Evolutionary conservation across 345 rosid genomes (phyloP), one percentile per base, ranked within the genome.

Genomic region (Citropsis articulata): DNA sequence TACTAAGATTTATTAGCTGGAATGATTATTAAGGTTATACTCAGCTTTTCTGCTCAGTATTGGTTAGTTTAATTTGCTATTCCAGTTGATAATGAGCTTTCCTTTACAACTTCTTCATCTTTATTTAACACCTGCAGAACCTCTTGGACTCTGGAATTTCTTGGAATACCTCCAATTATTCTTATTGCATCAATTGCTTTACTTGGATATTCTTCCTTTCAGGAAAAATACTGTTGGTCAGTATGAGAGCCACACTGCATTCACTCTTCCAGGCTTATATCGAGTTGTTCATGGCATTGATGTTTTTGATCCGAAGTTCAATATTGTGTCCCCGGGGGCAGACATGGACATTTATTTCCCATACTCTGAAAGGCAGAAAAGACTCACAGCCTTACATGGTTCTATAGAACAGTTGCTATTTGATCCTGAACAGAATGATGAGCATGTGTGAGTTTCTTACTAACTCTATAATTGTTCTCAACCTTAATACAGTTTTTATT

Each of bases 201-300:
- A 64, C 65, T 56, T 77, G 60, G 75, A 6, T 40, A 24, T 40
- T 80, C 42, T 62, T 73, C 28, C 30, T 69, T 80, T 75, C 93
- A 97, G 99, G 89, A 97, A 91, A 82, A 88, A 91, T 80, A 94
- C 96, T n/a, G 95, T 94, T 50, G 99, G 98, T 66, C 99, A 94
- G 83, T 97, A 97, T 70, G 99, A 97, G 89, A 97, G 98, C 84
- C 99, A 97, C 75, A 80, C 86, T 27, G 90, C 92, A 18, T 96
- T 96, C 86, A 94, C 98, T 38, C 97, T 92, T 69, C 99, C 99
- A 6, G 99, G 98, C 79, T 83, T 86, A 69, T 96, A 94, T 80
- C 87, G 98, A 62, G 98, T 94, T 84, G 99, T 96, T 67, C 97
- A 94, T 76, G 99, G 98, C 84, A 86, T 96, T 78, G 91, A 96